phyloP scores from a whole-genome alignment of 2,329 filamentous ascomycete species.

The Sclerotiophoma versabilis region DNA sequence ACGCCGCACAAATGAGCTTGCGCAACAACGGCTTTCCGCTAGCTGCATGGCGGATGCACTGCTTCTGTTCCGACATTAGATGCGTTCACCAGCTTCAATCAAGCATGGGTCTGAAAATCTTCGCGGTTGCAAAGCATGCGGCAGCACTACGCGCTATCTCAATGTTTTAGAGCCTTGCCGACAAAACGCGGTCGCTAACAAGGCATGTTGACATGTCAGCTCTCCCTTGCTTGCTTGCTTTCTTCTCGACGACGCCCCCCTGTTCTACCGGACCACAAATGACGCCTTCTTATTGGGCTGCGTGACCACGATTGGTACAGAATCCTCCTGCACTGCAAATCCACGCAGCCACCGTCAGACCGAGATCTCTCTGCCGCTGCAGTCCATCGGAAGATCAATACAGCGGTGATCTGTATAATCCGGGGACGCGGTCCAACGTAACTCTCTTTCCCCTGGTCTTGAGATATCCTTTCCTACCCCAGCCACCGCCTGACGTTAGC shows the following conservation, averaged over 20 bases:
- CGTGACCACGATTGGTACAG: slow-evolving; percentile 32
- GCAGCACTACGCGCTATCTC: slow-evolving; percentile 33
- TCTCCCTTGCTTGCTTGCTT: slow-evolving; percentile 44
- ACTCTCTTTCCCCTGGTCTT: slow-evolving; percentile 23
- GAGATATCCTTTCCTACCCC: slow-evolving; percentile 10
- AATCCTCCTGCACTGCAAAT: slow-evolving; percentile 23
- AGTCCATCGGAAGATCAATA: slow-evolving; percentile 33
- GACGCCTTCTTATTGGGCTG: slow-evolving; percentile 13
- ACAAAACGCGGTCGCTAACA: slow-evolving; percentile 32
- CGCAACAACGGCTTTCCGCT: slow-evolving; percentile 39
- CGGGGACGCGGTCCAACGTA: slow-evolving; percentile 41
- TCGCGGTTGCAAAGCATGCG: slow-evolving; percentile 34
- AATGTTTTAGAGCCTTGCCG: slow-evolving; percentile 40
- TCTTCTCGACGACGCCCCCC: slow-evolving; percentile 38
- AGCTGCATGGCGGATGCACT: slow-evolving; percentile 40
- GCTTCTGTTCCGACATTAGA: slow-evolving; percentile 35
- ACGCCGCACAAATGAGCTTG: slow-evolving; percentile 38
- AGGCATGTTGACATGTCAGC: slow-evolving; percentile 41
- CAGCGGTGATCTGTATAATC: slow-evolving; percentile 35
- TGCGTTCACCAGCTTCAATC: slow-evolving; percentile 17
- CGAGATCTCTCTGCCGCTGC: slow-evolving; percentile 34
- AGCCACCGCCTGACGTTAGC: slow-evolving; percentile 20
- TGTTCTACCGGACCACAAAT: slow-evolving; percentile 18
- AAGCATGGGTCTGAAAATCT: slow-evolving; percentile 24
- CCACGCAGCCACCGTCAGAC: slow-evolving; percentile 31